phyloP scores from a whole-genome alignment of 1,284 basidiomycete species.

The Apiotrichum siamense region DNA sequence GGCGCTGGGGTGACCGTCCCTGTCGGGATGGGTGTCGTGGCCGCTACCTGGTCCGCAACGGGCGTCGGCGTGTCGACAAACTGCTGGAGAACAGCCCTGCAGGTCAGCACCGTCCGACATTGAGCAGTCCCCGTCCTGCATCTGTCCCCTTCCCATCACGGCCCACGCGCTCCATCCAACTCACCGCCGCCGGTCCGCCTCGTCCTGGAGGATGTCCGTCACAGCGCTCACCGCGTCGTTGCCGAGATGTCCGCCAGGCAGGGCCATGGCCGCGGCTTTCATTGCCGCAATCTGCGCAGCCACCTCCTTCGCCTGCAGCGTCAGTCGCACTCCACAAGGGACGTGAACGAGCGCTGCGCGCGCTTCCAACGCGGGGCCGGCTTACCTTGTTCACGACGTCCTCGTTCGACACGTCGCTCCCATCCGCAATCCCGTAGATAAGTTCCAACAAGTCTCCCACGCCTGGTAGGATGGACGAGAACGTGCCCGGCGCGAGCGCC shows the following conservation, averaged over 20 bases:
- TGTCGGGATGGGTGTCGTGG: too few species aligned
- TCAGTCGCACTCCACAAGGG: neutral
- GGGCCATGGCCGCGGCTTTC: slow-evolving; percentile 2
- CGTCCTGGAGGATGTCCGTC: slow-evolving; percentile 8
- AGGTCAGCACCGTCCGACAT: neutral
- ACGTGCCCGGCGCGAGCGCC: slow-evolving; percentile 8
- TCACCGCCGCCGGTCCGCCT: slow-evolving; percentile 8
- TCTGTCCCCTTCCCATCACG: too few species aligned
- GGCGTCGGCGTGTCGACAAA: slow-evolving; percentile 5
- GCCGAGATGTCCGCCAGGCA: slow-evolving; percentile 16
- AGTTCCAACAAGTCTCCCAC: slow-evolving; percentile 14
- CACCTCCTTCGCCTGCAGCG: slow-evolving; percentile 12
- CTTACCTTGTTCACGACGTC: slow-evolving; percentile 11
- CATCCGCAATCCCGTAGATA: slow-evolving; percentile 10
- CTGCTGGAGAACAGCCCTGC: slow-evolving; percentile 2
- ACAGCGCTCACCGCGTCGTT: slow-evolving; percentile 5
- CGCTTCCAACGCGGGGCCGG: neutral
- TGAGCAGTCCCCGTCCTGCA: too few species aligned
- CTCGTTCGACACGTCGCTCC: slow-evolving; percentile 1
- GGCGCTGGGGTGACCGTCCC: too few species aligned
- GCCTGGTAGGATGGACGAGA: slow-evolving; percentile 9
- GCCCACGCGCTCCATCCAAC: neutral
- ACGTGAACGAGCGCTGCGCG: neutral
- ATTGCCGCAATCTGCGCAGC: slow-evolving; percentile 2
- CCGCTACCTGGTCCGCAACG: slow-evolving; percentile 1